Conservation (phyloP, 352 stramenopile species). For the Pythium periplocum region DNA sequence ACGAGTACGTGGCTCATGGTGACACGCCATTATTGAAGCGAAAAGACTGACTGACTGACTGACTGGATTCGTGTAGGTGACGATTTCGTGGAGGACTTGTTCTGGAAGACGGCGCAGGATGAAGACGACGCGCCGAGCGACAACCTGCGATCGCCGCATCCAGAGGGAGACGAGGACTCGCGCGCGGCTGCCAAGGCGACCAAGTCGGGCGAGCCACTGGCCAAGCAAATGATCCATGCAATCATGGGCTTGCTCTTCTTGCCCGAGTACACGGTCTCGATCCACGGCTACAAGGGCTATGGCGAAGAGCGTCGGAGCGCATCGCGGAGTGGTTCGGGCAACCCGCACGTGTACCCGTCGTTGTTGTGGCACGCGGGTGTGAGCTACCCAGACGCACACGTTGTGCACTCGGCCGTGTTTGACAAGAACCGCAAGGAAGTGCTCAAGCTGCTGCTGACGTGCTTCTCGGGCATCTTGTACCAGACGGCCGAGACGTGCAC, state of each 20-base stretch:
- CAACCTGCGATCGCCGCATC: background rate
- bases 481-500: slow-evolving; percentile 90
- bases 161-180: background rate
- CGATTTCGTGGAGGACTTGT: slow-evolving; percentile 80
- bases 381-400: slow-evolving; percentile 70
- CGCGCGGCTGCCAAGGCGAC: background rate
- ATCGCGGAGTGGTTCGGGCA: slow-evolving; percentile 36
- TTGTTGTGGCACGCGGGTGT: slow-evolving; percentile 79
- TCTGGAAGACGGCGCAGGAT: slow-evolving; percentile 32
- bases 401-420: slow-evolving; percentile 60
- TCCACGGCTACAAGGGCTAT: slow-evolving; percentile 79
- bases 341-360: slow-evolving; percentile 59
- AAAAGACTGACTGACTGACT: background rate
- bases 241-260: slow-evolving; percentile 86
- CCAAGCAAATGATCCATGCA: slow-evolving; percentile 73
- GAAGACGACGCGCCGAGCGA: slow-evolving; percentile 15
- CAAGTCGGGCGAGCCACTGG: slow-evolving; percentile 32
- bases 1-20: slow-evolving; percentile 12
- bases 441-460: slow-evolving; percentile 90
- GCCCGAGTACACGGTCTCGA: slow-evolving; percentile 82
- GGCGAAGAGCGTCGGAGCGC: slow-evolving; percentile 68
- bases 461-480: slow-evolving; percentile 96
- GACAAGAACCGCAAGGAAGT: slow-evolving; percentile 97
- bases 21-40: no score
- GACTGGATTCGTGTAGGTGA: slow-evolving; percentile 21